These are phyloP conservation scores for Ganoderma resinaceum DNA, from an alignment of 1,284 basidiomycete species.

Conservation along the genomic window DNA sequence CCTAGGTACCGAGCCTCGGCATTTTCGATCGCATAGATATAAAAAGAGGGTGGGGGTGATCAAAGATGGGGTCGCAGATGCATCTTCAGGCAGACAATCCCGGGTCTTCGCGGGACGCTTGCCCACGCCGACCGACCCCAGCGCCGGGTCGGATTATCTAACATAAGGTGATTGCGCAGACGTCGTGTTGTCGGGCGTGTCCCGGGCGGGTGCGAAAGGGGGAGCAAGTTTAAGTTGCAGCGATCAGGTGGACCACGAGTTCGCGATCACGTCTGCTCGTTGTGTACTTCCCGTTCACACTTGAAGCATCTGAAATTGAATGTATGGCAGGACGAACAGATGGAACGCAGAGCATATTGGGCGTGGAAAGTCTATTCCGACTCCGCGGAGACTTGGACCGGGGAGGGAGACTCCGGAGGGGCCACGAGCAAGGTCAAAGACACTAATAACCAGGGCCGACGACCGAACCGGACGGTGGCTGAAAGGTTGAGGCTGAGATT, in stretches of 20 bases:
- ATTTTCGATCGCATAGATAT: constrained; percentile 34
- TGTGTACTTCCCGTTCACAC: constrained; percentile 18
- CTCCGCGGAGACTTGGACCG: constrained; percentile 20
- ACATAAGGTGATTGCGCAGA: constrained; percentile 25
- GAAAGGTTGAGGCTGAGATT: neutral
- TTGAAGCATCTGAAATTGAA: constrained; percentile 11
- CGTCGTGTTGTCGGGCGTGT: constrained; percentile 12
- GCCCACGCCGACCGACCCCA: constrained; percentile 13
- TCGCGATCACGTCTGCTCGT: neutral
- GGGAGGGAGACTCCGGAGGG: neutral
- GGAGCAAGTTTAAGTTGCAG: constrained; percentile 6
- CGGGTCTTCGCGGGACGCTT: constrained; percentile 37
- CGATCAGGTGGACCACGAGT: constrained; percentile 24
- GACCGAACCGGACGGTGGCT: constrained; percentile 1
- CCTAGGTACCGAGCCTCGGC: constrained; percentile 40
- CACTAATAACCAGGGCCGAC: constrained; percentile 5
- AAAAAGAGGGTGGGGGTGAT: constrained; percentile 32
- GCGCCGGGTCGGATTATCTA: constrained; percentile 26
- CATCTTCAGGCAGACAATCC: constrained; percentile 18
- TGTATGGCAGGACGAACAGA: neutral
- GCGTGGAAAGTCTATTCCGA: constrained; percentile 31
- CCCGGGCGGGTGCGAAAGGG: neutral
- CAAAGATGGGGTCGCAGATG: constrained; percentile 29
- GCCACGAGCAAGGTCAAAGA: neutral
- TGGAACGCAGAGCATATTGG: constrained; percentile 8